Evolutionary conservation across 768 basidiomycete species (phyloP).

Genomic region (Collybiopsis confluens): DNA sequence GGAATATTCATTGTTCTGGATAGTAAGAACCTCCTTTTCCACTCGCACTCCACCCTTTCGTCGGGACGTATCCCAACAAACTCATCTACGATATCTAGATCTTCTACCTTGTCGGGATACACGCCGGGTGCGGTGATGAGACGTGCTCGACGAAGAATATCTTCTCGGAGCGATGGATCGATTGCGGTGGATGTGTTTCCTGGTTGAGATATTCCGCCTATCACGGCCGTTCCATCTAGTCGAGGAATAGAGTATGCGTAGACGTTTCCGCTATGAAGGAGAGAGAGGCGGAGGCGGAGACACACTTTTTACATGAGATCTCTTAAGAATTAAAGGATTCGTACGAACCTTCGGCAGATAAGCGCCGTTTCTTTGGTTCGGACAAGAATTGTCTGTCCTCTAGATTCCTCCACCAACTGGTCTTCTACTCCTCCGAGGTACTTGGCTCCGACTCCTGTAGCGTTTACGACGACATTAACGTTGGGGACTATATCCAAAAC

Average conservation of each 20-base stretch:
- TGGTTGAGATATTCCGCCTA: constrained; percentile 7
- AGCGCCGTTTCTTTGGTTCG: neutral
- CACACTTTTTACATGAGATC: no score
- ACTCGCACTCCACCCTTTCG: constrained; percentile 4
- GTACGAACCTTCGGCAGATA: neutral
- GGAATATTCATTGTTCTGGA: neutral
- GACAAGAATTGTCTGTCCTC: constrained; percentile 7
- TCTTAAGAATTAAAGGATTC: no score
- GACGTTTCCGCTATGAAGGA: neutral
- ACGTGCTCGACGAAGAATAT: constrained; percentile 1
- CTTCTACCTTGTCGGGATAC: constrained; percentile 6
- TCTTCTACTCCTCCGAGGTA: constrained; percentile 9
- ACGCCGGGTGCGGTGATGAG: neutral
- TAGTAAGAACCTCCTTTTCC: constrained; percentile 5
- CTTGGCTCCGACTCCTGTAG: constrained; percentile 4
- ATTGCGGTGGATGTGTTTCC: neutral
- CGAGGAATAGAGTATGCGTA: constrained; percentile 6
- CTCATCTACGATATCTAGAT: constrained; percentile 4
- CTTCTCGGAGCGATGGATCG: neutral
- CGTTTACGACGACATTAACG: constrained; percentile 5
- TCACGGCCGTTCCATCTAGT: constrained; percentile 2
- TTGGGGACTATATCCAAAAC: neutral
- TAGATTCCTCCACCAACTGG: neutral
- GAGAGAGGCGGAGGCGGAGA: neutral
- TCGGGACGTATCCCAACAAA: constrained; percentile 3